phyloP scores from a whole-genome alignment of 176 grass and related monocot genomes.

The Paspalum notatum region DNA sequence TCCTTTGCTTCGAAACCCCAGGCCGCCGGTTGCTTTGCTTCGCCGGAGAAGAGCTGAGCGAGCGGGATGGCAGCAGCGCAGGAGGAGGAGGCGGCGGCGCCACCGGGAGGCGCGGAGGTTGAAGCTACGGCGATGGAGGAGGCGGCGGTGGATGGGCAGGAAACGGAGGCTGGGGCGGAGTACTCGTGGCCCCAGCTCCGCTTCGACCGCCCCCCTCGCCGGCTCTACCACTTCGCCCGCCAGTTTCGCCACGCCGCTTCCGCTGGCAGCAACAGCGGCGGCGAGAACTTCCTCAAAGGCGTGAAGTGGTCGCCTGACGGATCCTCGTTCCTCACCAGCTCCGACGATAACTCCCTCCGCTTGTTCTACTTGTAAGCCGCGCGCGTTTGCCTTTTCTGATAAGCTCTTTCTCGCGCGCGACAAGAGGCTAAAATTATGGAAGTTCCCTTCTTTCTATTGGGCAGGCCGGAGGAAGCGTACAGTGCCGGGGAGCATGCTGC shows the following conservation, averaged over 20 bases:
- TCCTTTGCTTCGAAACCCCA: constrained; percentile 41
- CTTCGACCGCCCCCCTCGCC: constrained; percentile 64
- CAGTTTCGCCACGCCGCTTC: constrained; percentile 39
- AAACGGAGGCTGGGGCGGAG: background rate
- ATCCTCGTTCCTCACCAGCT: constrained; percentile 92
- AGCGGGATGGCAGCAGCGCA: constrained; percentile 44
- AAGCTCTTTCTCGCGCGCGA: background rate
- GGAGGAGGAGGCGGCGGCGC: constrained; percentile 30
- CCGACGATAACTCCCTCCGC: constrained; percentile 92
- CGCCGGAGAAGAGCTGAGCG: constrained; percentile 22
- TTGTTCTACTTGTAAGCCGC: constrained; percentile 70
- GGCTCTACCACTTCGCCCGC: constrained; percentile 57
- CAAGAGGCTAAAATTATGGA: background rate
- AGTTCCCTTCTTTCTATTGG: constrained; percentile 6
- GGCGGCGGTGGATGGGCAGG: background rate
- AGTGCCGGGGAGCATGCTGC: constrained; percentile 33
- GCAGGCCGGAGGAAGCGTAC: constrained; percentile 70
- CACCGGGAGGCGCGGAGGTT: background rate
- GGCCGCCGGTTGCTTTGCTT: constrained; percentile 15
- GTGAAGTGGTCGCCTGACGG: constrained; percentile 97
- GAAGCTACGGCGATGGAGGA: background rate
- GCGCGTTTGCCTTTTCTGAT: background rate
- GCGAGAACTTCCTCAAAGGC: constrained; percentile 88
- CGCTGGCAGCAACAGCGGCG: background rate
- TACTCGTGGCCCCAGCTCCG: constrained; percentile 61